Conservation (phyloP, 306 rosid species). For the Parietaria judaica region DNA sequence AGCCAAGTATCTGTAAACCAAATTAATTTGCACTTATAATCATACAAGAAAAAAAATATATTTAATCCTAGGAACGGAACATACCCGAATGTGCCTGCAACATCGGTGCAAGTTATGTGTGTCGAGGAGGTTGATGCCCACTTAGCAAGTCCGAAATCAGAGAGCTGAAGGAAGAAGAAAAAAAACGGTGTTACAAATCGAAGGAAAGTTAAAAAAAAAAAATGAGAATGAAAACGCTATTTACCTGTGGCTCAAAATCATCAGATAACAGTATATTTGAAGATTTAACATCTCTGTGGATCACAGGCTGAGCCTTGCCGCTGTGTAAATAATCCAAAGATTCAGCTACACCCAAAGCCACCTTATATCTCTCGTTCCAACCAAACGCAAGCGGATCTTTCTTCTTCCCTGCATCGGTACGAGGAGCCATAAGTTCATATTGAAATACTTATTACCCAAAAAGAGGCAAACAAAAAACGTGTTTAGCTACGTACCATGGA, state of each 20-base stretch:
- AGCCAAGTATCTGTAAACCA: conserved; percentile 72
- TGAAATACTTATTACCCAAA: neutral
- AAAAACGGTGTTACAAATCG: conserved; percentile 12
- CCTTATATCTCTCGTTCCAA: conserved; percentile 84
- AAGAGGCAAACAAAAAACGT: neutral
- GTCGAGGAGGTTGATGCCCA: conserved; percentile 71
- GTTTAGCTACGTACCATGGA: conserved; percentile 46
- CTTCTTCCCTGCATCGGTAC: conserved; percentile 43
- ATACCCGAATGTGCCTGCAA: conserved; percentile 98
- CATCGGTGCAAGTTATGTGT: conserved; percentile 78
- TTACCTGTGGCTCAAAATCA: conserved; percentile 90
- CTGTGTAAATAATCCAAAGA: conserved; percentile 79
- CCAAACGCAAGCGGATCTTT: conserved; percentile 56
- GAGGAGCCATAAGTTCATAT: conserved; percentile 17
- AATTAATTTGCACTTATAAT: neutral
- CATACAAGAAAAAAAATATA: neutral
- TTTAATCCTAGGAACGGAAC: conserved; percentile 7
- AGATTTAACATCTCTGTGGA: conserved; percentile 90
- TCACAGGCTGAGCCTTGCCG: conserved; percentile 51
- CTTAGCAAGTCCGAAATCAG: conserved; percentile 94
- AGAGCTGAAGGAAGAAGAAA: conserved; percentile 45
- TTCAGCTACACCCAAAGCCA: conserved; percentile 86
- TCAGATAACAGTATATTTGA: conserved; percentile 74
- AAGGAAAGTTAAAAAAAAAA: conserved; percentile 6
- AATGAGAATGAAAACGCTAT: neutral